Evolutionary conservation across 2,329 filamentous ascomycete species (phyloP), one percentile per base, ranked within the genome.

Genomic region (Ophiocordyceps camponoti-rufipedis): DNA sequence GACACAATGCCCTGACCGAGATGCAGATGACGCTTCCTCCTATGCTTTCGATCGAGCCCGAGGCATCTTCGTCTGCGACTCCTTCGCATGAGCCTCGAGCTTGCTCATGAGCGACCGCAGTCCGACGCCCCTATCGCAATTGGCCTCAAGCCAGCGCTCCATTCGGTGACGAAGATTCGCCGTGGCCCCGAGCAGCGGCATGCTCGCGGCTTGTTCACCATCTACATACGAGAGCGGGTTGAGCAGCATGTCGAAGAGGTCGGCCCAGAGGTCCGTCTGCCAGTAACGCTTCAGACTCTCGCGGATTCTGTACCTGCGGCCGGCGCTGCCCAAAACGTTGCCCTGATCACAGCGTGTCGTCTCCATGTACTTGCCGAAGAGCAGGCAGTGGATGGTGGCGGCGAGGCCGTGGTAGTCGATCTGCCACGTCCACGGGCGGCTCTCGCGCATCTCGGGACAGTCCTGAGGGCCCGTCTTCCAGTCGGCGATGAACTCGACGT

Each of bases 311-410:
- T 94, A 96, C 43, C 72, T 78, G 57, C 83, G 79, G 1, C 71
- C 74, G 8, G 62, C 68, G 4, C 69, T 69, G n/a, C 74, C 74
- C 2, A 80, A 62, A 1, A 70, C 71, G 13, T 38, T 38, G 14
- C 70, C 72, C 28, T 67, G 61, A 53, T 73, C 68, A 54, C 64
- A 70, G 33, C 73, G 70, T 45, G 73, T 65, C 1, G 86, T 93
- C 58, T 94, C 85, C 55, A 98, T 91, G 63, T 96, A 96, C 57
- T 85, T 87, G 10, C 91, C 89, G 58, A 95, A 98, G 4, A 98
- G 74, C 54, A 98, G 74, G 41, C 78, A 82, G 63, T 98, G 87
- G 5, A 96, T 70, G 23, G 85, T 84, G 5, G 86, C 87, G 0
- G 91, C 91, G 0, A 95, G 72, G 12, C 91, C 91, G 61, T 94